Percentiles rank a stretch among this genome's conserved stretches.
phyloP scores from a whole-genome alignment of 495 filamentous ascomycete genomes.

The Penicillium arizonense region DNA sequence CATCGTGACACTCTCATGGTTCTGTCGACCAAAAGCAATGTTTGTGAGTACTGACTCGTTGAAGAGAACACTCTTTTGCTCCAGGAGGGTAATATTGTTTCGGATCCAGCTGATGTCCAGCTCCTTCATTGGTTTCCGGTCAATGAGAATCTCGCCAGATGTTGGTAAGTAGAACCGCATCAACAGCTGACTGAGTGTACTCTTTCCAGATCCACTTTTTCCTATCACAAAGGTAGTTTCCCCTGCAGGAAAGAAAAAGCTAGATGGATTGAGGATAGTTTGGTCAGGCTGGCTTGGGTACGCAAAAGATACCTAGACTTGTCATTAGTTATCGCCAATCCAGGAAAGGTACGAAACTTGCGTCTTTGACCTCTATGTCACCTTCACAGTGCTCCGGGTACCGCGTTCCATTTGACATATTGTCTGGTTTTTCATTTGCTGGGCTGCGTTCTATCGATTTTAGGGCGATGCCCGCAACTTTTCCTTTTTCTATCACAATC shows the following conservation, averaged over 20 bases:
- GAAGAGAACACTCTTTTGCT: conserved; percentile 82
- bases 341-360: conserved; percentile 36
- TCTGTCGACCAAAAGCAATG: conserved; percentile 67
- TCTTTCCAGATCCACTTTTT: conserved; percentile 89
- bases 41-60: conserved; percentile 79
- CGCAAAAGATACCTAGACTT: conserved; percentile 64
- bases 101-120: conserved; percentile 74
- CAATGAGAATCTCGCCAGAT: conserved; percentile 66
- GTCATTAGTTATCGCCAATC: neutral
- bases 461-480: conserved; percentile 66
- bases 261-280: conserved; percentile 55
- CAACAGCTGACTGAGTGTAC: conserved; percentile 79
- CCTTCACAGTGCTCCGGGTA: conserved; percentile 52
- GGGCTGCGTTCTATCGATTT: conserved; percentile 36
- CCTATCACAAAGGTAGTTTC: conserved; percentile 83
- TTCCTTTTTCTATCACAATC: conserved; percentile 75
- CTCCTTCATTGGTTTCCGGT: conserved; percentile 58
- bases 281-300: conserved; percentile 75
- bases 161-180: conserved; percentile 70
- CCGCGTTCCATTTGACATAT: conserved; percentile 11
- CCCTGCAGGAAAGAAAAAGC: conserved; percentile 68
- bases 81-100: conserved; percentile 75
- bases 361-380: conserved; percentile 68
- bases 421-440: conserved; percentile 10
- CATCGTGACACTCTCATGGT: conserved; percentile 45